These are phyloP conservation scores for Geotrichum aggregatum DNA, from an alignment of 1,139 yeast species.

Conservation along the genomic window DNA sequence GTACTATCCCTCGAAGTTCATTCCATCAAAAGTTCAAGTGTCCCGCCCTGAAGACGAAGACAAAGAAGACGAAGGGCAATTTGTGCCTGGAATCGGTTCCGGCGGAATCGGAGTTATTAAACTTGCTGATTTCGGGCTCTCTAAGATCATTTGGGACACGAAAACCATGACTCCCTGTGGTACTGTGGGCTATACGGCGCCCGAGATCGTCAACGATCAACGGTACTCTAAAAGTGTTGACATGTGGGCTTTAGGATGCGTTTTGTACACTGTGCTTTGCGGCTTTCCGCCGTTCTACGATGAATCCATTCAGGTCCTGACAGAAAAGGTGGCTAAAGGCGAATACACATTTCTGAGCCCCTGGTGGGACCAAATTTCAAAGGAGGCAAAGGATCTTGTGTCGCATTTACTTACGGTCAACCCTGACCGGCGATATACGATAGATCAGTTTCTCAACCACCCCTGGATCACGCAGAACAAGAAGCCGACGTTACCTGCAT, in stretches of 20 bases:
- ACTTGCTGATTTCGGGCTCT: constrained; percentile 88
- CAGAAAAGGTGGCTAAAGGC: constrained; percentile 78
- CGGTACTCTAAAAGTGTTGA: constrained; percentile 86
- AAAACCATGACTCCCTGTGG: constrained; percentile 85
- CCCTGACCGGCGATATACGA: constrained; percentile 70
- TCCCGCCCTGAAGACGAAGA: constrained; percentile 61
- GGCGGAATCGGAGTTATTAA: constrained; percentile 86
- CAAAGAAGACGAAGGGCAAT: constrained; percentile 84
- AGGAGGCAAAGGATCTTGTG: constrained; percentile 77
- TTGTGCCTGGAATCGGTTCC: constrained; percentile 73
- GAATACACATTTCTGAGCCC: constrained; percentile 83
- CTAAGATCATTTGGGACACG: constrained; percentile 69
- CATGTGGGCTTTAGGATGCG: constrained; percentile 96
- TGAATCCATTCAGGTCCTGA: constrained; percentile 70
- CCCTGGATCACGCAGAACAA: constrained; percentile 63
- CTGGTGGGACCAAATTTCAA: constrained; percentile 95
- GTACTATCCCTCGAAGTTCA: constrained; percentile 67
- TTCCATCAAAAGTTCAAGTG: constrained; percentile 49
- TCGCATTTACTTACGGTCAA: constrained; percentile 73
- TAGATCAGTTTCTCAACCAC: constrained; percentile 72
- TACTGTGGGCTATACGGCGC: constrained; percentile 89
- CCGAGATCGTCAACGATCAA: constrained; percentile 86
- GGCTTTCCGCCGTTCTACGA: constrained; percentile 97
- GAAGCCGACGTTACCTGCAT: constrained; percentile 25
- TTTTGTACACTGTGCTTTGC: constrained; percentile 79